Base-by-base conservation (phyloP, 2,329 filamentous ascomycete species). In the Metarhizium sp. region DNA sequence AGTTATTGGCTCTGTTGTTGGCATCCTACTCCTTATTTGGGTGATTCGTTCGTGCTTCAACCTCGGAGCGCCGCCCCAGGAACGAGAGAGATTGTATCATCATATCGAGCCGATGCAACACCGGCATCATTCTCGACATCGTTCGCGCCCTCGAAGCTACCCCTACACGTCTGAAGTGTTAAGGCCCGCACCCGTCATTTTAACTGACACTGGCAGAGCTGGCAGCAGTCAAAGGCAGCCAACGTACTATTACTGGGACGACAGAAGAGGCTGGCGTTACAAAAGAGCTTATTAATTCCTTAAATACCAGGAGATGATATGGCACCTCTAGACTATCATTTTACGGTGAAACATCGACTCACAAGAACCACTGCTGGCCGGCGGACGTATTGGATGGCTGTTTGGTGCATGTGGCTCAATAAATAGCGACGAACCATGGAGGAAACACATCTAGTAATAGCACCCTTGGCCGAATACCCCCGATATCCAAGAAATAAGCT, bases 1-100 rank as follows among this genome's bases (percentile, higher is more conserved):
- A 57, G 74, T 79, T 50, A 72, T 79, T 58, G 76, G 76, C 20
- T 75, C 74, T 29, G 67, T 79, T 52, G 69, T 62, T 49, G 75
- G 75, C n/a, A 60, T 75, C 45, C 64, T 79, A 13, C 20, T 25
- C 20, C 56, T 79, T 3, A 57, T 73, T 40, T 79, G 77, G 77
- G 64, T 79, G 58, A 54, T 78, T 59, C 69, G 71, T 6, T 76
- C 74, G 2, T 78, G 74, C 62, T 60, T 66, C 52, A 74, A 75
- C 59, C 60, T 74, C 42, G 71, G 72, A 8, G 70, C 68, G 1
- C 70, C 71, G 8, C 67, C 68, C 0, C 62, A 63, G 5, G 64
- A 67, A 16, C 50, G 67, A 16, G 60, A 73, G 60, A 64, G 61
- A 36, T 63, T 63, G 62, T 72, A 73, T 53, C 63, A 66, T 54